phyloP scores from a whole-genome alignment of 192 early-diverging fungal species.

The Rhizophlyctis rosea region DNA sequence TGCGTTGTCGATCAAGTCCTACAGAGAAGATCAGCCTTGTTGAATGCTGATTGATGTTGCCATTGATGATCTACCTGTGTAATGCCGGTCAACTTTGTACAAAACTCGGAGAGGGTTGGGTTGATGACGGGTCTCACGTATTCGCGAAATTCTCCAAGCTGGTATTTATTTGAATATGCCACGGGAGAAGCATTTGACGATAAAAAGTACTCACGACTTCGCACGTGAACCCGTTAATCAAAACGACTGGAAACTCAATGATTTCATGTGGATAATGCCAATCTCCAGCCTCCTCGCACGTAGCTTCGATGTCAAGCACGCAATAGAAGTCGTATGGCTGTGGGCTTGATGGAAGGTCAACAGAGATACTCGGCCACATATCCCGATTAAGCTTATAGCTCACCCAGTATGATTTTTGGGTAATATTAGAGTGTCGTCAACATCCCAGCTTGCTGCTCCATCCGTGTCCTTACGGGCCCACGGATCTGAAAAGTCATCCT shows the following conservation, averaged over 20 bases:
- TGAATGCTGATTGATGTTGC: slow-evolving; percentile 7
- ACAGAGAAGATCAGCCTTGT: background rate
- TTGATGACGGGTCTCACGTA: slow-evolving; percentile 67
- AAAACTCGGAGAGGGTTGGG: slow-evolving; percentile 72
- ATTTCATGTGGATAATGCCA: slow-evolving; percentile 75
- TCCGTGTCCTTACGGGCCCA: slow-evolving; percentile 1
- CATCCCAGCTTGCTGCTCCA: background rate
- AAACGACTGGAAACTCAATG: slow-evolving; percentile 80
- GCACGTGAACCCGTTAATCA: slow-evolving; percentile 60
- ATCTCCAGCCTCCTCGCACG: slow-evolving; percentile 56
- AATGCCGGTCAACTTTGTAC: slow-evolving; percentile 77
- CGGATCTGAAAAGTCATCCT: background rate
- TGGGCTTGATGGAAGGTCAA: background rate
- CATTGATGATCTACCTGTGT: slow-evolving; percentile 50
- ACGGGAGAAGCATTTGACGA: too few species aligned
- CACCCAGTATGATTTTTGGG: background rate
- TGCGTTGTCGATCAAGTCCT: slow-evolving; percentile 49
- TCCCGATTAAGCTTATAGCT: background rate
- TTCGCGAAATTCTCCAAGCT: slow-evolving; percentile 70
- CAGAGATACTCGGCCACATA: background rate
- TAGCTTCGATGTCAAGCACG: slow-evolving; percentile 82
- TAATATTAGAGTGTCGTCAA: background rate
- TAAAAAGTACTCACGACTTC: slow-evolving; percentile 60
- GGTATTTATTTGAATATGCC: too few species aligned
- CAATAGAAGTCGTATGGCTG: slow-evolving; percentile 65